Conservation (phyloP, 1,139 yeast genomes). For the Sugiyamaella novakii region DNA sequence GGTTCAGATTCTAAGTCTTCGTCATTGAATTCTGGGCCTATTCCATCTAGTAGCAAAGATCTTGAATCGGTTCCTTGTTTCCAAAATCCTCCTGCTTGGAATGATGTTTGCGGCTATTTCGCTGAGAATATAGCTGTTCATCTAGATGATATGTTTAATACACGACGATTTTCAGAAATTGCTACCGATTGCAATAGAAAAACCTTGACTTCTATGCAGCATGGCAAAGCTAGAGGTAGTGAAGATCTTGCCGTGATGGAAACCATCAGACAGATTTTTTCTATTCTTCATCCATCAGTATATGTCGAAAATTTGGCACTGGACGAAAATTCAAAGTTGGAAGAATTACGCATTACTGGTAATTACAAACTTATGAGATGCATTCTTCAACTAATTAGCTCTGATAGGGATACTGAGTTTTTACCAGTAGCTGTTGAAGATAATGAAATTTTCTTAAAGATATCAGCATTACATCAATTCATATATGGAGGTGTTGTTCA, state of each 20-base stretch:
- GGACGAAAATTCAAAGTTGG: constrained; percentile 39
- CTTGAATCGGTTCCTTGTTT: constrained; percentile 12
- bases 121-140: constrained; percentile 31
- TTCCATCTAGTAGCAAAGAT: neutral
- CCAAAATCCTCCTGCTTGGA: constrained; percentile 29
- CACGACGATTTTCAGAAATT: constrained; percentile 28
- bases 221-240: constrained; percentile 23
- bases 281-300: constrained; percentile 30
- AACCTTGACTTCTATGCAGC: neutral
- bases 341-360: constrained; percentile 41
- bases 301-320: constrained; percentile 33
- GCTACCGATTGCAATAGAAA: constrained; percentile 10
- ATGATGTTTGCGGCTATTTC: constrained; percentile 31
- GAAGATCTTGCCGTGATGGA: constrained; percentile 39
- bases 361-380: constrained; percentile 41
- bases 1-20: neutral
- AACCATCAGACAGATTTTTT: constrained; percentile 40
- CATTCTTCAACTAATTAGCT: constrained; percentile 37
- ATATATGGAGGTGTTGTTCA: constrained; percentile 22
- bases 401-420: constrained; percentile 27
- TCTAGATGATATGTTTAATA: constrained; percentile 35
- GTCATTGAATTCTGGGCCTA: neutral
- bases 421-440: constrained; percentile 34
- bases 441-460: constrained; percentile 27
- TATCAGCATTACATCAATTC: constrained; percentile 30